These are phyloP conservation scores for Claviceps capensis DNA, from an alignment of 2,329 filamentous ascomycete species.

Conservation along the genomic window DNA sequence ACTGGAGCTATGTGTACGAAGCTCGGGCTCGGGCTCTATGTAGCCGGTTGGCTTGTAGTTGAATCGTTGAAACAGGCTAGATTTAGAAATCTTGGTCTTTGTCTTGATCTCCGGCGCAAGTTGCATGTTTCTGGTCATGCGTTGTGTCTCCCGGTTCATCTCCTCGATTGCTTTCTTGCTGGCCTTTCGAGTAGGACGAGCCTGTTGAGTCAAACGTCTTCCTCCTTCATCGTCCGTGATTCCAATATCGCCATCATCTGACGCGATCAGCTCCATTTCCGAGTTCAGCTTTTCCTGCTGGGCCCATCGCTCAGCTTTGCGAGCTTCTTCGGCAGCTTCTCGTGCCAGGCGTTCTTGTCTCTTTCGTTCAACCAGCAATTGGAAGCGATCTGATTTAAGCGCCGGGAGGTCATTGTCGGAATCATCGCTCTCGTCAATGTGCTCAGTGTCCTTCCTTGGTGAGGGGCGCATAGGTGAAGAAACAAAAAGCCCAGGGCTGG, in stretches of 20 bases:
- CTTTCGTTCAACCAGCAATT: slow-evolving; percentile 61
- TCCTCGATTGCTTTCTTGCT: slow-evolving; percentile 92
- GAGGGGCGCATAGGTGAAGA: slow-evolving; percentile 31
- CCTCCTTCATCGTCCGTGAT: slow-evolving; percentile 49
- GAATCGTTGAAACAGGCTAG: slow-evolving; percentile 71
- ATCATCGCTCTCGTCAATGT: slow-evolving; percentile 21
- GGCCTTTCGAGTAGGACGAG: slow-evolving; percentile 64
- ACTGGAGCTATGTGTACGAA: slow-evolving; percentile 37
- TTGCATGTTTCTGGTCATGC: slow-evolving; percentile 80
- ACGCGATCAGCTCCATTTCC: slow-evolving; percentile 21
- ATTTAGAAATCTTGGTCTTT: slow-evolving; percentile 79
- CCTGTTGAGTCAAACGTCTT: slow-evolving; percentile 53
- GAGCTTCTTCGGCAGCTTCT: slow-evolving; percentile 44
- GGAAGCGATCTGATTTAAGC: slow-evolving; percentile 45
- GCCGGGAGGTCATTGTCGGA: slow-evolving; percentile 35
- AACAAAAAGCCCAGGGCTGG: slow-evolving; percentile 40
- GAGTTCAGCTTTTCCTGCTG: slow-evolving; percentile 21
- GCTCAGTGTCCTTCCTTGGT: slow-evolving; percentile 14
- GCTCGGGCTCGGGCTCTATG: not conserved
- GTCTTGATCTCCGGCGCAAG: slow-evolving; percentile 80
- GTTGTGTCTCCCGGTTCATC: slow-evolving; percentile 89
- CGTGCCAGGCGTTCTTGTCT: slow-evolving; percentile 54
- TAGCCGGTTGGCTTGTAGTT: slow-evolving; percentile 45
- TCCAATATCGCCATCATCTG: slow-evolving; percentile 31
- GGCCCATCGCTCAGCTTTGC: slow-evolving; percentile 29